Evolutionary conservation across 495 filamentous ascomycete species (phyloP), one percentile per base, ranked within the genome.

Genomic region (Aspergillus ostianus): DNA sequence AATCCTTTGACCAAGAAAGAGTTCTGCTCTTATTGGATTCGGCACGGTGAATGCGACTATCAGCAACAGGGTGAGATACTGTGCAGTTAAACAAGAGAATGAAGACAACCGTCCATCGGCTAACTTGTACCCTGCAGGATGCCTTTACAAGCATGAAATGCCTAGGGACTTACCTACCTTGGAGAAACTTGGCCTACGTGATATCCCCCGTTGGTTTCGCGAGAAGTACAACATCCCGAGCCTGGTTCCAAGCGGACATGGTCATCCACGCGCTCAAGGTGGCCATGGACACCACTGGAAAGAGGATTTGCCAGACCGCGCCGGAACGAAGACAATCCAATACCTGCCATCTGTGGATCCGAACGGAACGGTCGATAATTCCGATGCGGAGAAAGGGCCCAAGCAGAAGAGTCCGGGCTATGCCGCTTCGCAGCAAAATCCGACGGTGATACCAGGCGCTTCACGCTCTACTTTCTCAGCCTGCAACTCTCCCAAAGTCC

Each of bases 11-110:
- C 56, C 6, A 80, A 84, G 73, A 97, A 97, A 68, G 75, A 86
- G 51, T 94, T 88, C 70, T 96, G 92, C 76, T 90, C 89, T 41
- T 89, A 91, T 70, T 97, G 90, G 90, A 85, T 96, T 47, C 85
- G 88, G 60, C 86, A 86, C 49, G 92, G 92, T 32, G 84, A 88
- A 53, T 97, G 92, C 70, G 89, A 89, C 65, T 97, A 89, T 72
- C 84, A 80, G 44, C 89, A 93, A 69, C 86, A 92, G 66, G 92
- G 77, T 74, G 64, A 47, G 71, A 21, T 27, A 1, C 7, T 17
- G 30, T 12, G 13, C 30, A 20, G 15, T 20, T 12, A 15, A 51
- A 17, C 23, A 26, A 9, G 4, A 19, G 18, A 48, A 29, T 6
- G n/a, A n/a, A 17, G 0, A 21, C 48, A 17, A 23, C 1, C 32